These are phyloP conservation scores for Kwoniella mangroviensis DNA, from an alignment of 768 basidiomycete species.

Conservation along the genomic window DNA sequence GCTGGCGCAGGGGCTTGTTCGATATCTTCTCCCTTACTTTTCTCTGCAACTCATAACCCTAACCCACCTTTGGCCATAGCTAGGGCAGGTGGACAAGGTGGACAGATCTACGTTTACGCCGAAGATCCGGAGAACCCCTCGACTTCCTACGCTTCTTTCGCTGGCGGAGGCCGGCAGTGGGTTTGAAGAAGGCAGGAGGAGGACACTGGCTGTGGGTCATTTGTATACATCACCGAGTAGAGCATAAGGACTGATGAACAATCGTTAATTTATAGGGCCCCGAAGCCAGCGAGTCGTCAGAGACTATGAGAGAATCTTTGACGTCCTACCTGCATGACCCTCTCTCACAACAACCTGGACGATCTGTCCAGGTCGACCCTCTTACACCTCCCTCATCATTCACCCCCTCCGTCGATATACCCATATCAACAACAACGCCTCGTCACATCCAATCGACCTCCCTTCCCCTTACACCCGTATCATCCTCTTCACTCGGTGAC, in stretches of 20 bases:
- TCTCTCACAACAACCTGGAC: slow-evolving; percentile 32
- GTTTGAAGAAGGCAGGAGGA: slow-evolving; percentile 58
- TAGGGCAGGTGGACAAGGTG: slow-evolving; percentile 49
- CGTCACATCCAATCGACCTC: slow-evolving; percentile 16
- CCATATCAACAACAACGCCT: slow-evolving; percentile 1
- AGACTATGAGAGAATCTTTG: slow-evolving; percentile 56
- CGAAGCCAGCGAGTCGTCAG: slow-evolving; percentile 53
- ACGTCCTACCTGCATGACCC: slow-evolving; percentile 52
- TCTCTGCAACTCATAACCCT: slow-evolving; percentile 31
- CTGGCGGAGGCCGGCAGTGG: slow-evolving; percentile 57
- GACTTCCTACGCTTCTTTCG: slow-evolving; percentile 38
- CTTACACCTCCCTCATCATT: slow-evolving; percentile 35
- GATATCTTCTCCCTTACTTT: slow-evolving; percentile 14
- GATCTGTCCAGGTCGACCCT: background rate
- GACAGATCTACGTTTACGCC: slow-evolving; percentile 49
- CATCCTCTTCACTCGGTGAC: slow-evolving; percentile 13
- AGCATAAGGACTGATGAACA: background rate
- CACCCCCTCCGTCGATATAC: slow-evolving; percentile 25
- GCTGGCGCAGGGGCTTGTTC: slow-evolving; percentile 43
- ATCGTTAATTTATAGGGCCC: background rate
- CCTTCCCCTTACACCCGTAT: slow-evolving; percentile 38
- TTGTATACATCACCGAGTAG: background rate
- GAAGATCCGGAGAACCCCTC: slow-evolving; percentile 24
- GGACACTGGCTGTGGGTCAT: slow-evolving; percentile 54
- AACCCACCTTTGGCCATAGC: slow-evolving; percentile 49